Evolutionary conservation across 2,329 filamentous ascomycete species (phyloP), one percentile per base, ranked within the genome.

Genomic region (Aspergillus pseudonomiae): DNA sequence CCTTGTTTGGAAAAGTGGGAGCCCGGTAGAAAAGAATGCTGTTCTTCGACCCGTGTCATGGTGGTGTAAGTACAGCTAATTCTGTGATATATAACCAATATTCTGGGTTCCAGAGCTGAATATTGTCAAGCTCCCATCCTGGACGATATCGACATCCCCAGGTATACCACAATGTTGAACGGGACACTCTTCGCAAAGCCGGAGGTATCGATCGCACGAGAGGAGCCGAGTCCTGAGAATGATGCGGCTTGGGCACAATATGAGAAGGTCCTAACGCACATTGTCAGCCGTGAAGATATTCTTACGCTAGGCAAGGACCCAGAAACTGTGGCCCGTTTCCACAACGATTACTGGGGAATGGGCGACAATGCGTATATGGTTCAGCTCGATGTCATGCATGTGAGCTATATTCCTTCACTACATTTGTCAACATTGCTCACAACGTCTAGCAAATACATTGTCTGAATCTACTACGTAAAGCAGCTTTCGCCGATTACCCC

Each of bases 401-500:
- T 34, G 32, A 34, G 32, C 10, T 9, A 11, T 21, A 21, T 43
- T 9, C 41, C 19, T 43, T 7, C 4, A 21, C 16, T 43, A 7
- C 7, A 21, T 21, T 7, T n/a, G 16, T n/a, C 7, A 6, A 9
- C 16, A n/a, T 19, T 43, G 19, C 16, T 43, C 5, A 34, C 32
- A 34, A 9, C 7, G 32, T 34, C 32, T 34, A 34, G 32, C 57
- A 63, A n/a, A 54, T 63, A 28, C 61, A 60, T 41, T 63, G 52
- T 28, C 26, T 63, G 32, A 52, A 63, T 36, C 36, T 48, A 30
- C 61, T 57, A 24, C 61, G 61, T 4, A 57, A 39, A 2, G 61
- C 55, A 30, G 36, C 57, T 26, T 63, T 57, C 21, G 60, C 60
- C 24, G 52, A 60, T 28, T 53, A 60, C 43, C 45, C 60, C 57